Conservation (phyloP, 768 basidiomycete species). For the Scleroderma citrinum region DNA sequence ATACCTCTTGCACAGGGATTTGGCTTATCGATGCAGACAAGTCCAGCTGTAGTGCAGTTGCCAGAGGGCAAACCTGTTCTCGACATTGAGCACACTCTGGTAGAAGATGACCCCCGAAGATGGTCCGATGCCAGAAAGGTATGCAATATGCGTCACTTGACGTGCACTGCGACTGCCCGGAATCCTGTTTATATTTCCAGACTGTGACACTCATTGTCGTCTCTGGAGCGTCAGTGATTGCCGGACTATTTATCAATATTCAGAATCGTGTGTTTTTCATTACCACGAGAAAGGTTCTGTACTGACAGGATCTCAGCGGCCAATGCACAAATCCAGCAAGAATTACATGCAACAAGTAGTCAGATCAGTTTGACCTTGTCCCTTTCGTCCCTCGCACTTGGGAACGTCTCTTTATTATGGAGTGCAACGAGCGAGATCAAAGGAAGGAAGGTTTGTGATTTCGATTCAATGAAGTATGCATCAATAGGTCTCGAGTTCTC, state of each 20-base stretch:
- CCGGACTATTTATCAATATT: constrained; percentile 22
- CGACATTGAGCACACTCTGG: constrained; percentile 37
- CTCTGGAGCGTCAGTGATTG: constrained; percentile 25
- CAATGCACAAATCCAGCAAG: constrained; percentile 54
- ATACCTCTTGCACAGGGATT: too few relatives aligned
- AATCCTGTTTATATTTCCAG: constrained; percentile 12
- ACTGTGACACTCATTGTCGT: constrained; percentile 17
- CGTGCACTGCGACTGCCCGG: too few relatives aligned
- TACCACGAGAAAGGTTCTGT: background rate
- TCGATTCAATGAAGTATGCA: background rate
- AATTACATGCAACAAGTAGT: constrained; percentile 54
- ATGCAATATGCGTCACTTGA: background rate
- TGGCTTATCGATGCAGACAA: background rate
- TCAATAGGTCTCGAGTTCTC: too few relatives aligned
- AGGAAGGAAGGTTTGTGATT: constrained; percentile 54
- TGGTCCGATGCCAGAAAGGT: constrained; percentile 61
- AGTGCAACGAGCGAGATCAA: constrained; percentile 44
- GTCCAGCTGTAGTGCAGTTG: background rate
- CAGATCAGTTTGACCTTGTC: constrained; percentile 68
- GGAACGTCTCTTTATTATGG: constrained; percentile 37
- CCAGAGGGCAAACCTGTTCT: constrained; percentile 3
- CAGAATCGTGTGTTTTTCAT: constrained; percentile 22
- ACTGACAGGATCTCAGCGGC: constrained; percentile 42
- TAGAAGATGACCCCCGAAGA: constrained; percentile 55
- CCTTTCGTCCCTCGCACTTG: constrained; percentile 68